Percentiles rank a stretch among this genome's conserved stretches.
phyloP scores from a whole-genome alignment of 1,139 yeast species.

The Yamadazyma blattariae region DNA sequence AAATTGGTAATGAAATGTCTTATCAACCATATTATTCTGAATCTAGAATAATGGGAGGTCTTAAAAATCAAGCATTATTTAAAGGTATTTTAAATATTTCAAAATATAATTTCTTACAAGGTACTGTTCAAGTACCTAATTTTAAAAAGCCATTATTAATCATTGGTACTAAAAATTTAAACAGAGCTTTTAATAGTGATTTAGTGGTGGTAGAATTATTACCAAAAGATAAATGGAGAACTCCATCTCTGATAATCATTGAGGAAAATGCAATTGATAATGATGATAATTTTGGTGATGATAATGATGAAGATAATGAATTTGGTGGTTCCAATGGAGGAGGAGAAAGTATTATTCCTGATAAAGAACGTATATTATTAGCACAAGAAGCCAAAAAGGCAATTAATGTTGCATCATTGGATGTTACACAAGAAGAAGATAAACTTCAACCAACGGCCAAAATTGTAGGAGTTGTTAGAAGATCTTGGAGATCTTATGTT shows the following conservation, averaged over 20 bases:
- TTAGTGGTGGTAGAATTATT: constrained; percentile 86
- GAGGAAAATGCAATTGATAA: constrained; percentile 69
- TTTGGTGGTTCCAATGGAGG: constrained; percentile 2
- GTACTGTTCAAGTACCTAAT: constrained; percentile 69
- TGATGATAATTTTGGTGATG: constrained; percentile 60
- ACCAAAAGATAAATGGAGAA: constrained; percentile 86
- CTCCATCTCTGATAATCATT: constrained; percentile 73
- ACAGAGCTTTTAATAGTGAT: constrained; percentile 91
- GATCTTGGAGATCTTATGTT: constrained; percentile 96
- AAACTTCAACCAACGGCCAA: constrained; percentile 85
- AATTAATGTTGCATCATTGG: constrained; percentile 27
- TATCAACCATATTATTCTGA: constrained; percentile 79
- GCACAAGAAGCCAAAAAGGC: constrained; percentile 78
- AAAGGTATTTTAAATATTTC: constrained; percentile 83
- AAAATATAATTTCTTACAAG: constrained; percentile 86
- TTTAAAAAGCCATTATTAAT: constrained; percentile 81
- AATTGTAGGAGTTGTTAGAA: constrained; percentile 81
- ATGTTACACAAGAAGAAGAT: constrained; percentile 24
- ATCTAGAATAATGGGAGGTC: constrained; percentile 86
- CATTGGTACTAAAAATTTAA: constrained; percentile 78
- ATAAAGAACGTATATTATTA: constrained; percentile 69
- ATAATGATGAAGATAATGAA: constrained; percentile 21
- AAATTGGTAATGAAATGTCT: constrained; percentile 44
- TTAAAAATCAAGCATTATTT: constrained; percentile 80
- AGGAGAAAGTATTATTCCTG: constrained; percentile 51